These are phyloP conservation scores for Talaromyces islandicus DNA, from an alignment of 2,329 filamentous ascomycete species.

Conservation along the genomic window DNA sequence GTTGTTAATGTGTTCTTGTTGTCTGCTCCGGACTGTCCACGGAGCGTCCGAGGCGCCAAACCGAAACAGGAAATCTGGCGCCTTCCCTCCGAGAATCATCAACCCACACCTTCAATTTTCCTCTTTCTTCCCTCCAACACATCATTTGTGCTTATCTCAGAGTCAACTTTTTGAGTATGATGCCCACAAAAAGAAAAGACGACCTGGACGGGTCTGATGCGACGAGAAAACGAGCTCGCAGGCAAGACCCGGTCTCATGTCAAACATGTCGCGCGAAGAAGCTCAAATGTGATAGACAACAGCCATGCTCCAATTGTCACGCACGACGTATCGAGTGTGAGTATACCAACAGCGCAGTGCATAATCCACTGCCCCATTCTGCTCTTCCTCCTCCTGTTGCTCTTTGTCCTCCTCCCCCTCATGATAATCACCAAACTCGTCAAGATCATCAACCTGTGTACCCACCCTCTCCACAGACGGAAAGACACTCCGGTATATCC, in stretches of 20 bases:
- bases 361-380: background rate
- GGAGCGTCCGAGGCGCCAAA: conserved; percentile 1
- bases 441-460: background rate
- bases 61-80: background rate
- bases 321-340: conserved; percentile 23
- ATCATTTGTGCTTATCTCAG: background rate
- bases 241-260: conserved; percentile 37
- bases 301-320: conserved; percentile 46
- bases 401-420: background rate
- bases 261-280: conserved; percentile 36
- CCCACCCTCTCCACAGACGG: background rate
- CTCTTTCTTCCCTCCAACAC: background rate
- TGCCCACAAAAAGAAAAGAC: conserved; percentile 20
- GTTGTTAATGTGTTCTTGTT: background rate
- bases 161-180: background rate
- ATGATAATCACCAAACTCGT: background rate
- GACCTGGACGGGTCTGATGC: background rate
- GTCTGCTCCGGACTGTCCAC: background rate
- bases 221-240: conserved; percentile 14
- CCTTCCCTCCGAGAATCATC: background rate
- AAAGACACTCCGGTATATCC: background rate
- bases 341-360: conserved; percentile 10
- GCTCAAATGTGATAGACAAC: conserved; percentile 50
- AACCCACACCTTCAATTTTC: background rate
- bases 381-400: background rate